Base-by-base conservation (phyloP, 768 basidiomycete genomes). In the Kwoniella heveanensis region DNA sequence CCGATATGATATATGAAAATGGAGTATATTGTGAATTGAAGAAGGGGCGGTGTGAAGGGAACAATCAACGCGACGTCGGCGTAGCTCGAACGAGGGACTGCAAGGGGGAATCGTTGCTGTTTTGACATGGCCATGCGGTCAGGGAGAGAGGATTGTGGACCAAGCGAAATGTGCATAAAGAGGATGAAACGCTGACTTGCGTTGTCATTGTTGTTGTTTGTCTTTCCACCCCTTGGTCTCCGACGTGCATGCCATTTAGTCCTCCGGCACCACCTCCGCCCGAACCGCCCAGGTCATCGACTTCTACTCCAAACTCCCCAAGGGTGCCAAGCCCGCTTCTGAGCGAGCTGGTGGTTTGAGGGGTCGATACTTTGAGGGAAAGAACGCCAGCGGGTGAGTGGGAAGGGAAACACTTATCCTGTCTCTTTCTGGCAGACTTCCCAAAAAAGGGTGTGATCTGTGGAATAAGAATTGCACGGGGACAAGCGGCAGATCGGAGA, bases 231-330 rank as follows among this genome's bases (percentile, higher is more conserved):
- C n/a, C n/a, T n/a, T n/a, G n/a, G n/a, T n/a, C n/a, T n/a, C n/a
- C 32, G 32, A 47, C 22, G 25, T 36, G 27, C 12, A 13, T 22
- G 24, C 51, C 39, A 22, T 54, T 51, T 73, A 93, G 92, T 87
- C 90, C 12, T 81, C 80, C 26, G 86, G 90, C 56, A 90, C 88
- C 59, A 86, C 89, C 57, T 91, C 91, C 48, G 86, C 86, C 48
- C 87, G 90, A 66, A 89, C 95, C 57, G 83, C 85, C 62, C 87
- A 88, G 30, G 88, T 97, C 77, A 92, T 96, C 68, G 87, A 91
- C 71, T 97, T 96, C 82, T 98, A 98, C 84, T 92, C 90, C 64
- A 94, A 92, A 82, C 86, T 98, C 54, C 95, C 93, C 69, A 97
- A 97, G 80, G 94, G 94, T 50, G 83, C 86, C 44, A 85, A 87